Base-by-base conservation (phyloP, 1,139 yeast genomes). In the Pneumocystis oryctolagi region DNA sequence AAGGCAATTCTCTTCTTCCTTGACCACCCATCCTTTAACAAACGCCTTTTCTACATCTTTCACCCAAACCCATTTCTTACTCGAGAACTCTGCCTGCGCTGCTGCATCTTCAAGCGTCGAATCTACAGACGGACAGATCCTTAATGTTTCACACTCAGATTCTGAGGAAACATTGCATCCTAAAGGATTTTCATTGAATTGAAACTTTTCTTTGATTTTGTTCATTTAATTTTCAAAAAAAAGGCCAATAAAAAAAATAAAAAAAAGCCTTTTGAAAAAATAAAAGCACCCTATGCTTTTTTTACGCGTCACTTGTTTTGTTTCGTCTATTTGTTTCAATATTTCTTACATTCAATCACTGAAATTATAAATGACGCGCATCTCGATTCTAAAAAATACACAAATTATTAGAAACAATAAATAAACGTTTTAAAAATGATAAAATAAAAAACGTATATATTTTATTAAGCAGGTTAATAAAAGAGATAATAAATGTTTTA, bases 11-110 rank as follows among this genome's bases (percentile, higher is more conserved):
- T 77, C 78, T 5, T 79, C 69, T 65, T 83, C 80, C 66, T 82
- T 84, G 5, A 81, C 76, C 58, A 89, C 78, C 69, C 81, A 81
- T 0, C 92, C 97, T 69, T 84, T 84, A 58, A 80, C 76, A 73
- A 87, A 90, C 18, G 85, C 82, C 37, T 78, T 76, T 58, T 76
- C 77, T n/a, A 77, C 76, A 71, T 87, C 89, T 1, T 94, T 87
- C 18, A 89, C 79, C 96, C 97, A 89, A 4, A 89, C 94, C 82
- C 86, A 82, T 68, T 78, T 80, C 68, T 79, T 82, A 64, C 82
- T 75, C 63, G 81, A 77, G 70, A 79, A 80, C 65, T 79, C 83
- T 60, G 81, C 82, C 67, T 77, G 80, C 64, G 76, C 79, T 25
- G 65, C 66, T 28, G 62, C 67, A 30, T 57, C 6, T 57, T 57